Evolutionary conservation across 768 basidiomycete genomes (phyloP).

Genomic region (Hysterangium stoloniferum): DNA sequence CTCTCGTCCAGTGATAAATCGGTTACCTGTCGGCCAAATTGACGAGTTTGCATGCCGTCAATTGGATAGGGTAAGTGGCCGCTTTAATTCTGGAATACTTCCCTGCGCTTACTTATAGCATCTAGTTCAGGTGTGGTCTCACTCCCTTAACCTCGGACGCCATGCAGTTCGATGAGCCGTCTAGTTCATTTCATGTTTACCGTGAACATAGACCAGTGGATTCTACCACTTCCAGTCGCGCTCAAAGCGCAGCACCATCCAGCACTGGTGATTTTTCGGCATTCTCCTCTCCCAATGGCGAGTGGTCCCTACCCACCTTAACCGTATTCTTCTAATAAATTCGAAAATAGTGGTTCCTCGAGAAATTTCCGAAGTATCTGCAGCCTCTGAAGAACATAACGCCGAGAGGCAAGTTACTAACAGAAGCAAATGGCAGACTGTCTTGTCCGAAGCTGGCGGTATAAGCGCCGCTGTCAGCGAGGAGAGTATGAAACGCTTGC

Average conservation of each 20-base stretch:
- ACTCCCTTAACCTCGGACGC: background rate
- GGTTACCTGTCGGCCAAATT: conserved; percentile 57
- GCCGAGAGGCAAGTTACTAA: conserved; percentile 41
- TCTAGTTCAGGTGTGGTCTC: background rate
- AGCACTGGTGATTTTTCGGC: conserved; percentile 3
- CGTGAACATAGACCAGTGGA: background rate
- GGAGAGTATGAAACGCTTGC: conserved; percentile 79
- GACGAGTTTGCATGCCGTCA: conserved; percentile 89
- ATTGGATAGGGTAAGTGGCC: conserved; percentile 61
- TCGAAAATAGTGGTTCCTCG: background rate
- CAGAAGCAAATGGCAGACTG: conserved; percentile 79
- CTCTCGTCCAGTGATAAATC: conserved; percentile 73
- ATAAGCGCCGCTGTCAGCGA: conserved; percentile 84
- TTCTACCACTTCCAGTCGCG: conserved; percentile 6
- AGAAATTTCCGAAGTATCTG: background rate
- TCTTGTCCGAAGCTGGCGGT: conserved; percentile 81
- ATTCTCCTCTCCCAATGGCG: background rate
- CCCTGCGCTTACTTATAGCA: background rate
- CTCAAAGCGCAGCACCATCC: conserved; percentile 5
- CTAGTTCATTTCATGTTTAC: background rate
- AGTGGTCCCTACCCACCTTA: background rate
- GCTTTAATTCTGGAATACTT: conserved; percentile 8
- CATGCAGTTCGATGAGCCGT: background rate
- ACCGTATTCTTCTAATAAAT: background rate
- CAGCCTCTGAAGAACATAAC: background rate